phyloP scores from a whole-genome alignment of 129 eudicot genomes.

The Ambrosia artemisiifolia region DNA sequence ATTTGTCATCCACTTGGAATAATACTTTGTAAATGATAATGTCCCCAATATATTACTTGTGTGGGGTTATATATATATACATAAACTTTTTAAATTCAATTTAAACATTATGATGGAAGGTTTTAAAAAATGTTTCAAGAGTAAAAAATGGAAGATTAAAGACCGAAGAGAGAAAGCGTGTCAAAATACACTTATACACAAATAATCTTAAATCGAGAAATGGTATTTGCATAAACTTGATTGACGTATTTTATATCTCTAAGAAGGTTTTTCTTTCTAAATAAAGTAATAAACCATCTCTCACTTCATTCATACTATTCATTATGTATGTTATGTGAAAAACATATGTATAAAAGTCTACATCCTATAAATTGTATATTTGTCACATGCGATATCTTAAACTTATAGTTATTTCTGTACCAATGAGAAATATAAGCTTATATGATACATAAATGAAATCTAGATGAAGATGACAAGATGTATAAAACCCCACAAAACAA shows the following conservation, averaged over 20 bases:
- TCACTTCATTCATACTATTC: too few relatives aligned
- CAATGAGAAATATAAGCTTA: background rate
- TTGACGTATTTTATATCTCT: background rate
- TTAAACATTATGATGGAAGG: background rate
- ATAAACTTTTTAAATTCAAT: background rate
- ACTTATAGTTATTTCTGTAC: background rate
- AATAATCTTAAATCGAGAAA: too few relatives aligned
- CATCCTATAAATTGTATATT: background rate
- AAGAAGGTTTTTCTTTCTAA: background rate
- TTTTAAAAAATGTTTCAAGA: background rate
- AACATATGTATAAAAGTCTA: too few relatives aligned
- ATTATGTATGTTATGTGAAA: too few relatives aligned
- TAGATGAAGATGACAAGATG: background rate
- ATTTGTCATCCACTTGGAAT: constrained; percentile 38
- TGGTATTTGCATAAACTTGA: too few relatives aligned
- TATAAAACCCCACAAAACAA: constrained; percentile 17
- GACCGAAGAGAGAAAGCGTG: background rate
- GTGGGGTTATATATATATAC: background rate
- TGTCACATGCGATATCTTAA: background rate
- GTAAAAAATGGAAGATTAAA: background rate
- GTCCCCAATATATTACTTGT: background rate
- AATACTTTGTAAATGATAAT: constrained; percentile 1
- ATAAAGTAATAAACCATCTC: background rate
- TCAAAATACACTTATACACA: too few relatives aligned
- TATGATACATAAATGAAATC: background rate